phyloP scores from a whole-genome alignment of 176 grass and related monocot genomes.

The Aegilops bicornis region DNA sequence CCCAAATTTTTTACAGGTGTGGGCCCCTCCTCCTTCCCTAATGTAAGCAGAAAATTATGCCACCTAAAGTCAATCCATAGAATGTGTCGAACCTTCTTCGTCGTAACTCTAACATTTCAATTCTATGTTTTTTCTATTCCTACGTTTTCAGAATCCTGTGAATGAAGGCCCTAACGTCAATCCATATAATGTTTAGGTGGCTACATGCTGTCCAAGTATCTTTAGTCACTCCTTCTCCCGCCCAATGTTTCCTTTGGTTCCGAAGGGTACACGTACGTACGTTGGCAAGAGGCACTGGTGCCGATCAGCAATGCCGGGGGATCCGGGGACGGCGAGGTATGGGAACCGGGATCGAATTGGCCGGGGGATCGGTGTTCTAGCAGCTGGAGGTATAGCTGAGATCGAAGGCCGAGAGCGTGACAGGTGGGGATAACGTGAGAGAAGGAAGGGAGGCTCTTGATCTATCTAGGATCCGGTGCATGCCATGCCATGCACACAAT shows the following conservation, averaged over 20 bases:
- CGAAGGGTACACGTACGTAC: conserved; percentile 5
- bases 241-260: neutral
- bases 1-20: too few species aligned
- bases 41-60: too few species aligned
- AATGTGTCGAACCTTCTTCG: too few species aligned
- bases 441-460: neutral
- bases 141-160: too few species aligned
- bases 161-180: too few species aligned
- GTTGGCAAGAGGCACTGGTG: neutral
- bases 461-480: neutral
- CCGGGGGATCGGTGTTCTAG: neutral
- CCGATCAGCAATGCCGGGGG: neutral
- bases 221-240: neutral
- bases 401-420: neutral
- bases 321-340: conserved; percentile 30
- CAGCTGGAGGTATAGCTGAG: neutral
- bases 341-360: neutral
- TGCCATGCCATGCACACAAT: neutral
- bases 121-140: too few species aligned
- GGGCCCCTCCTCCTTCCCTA: too few species aligned
- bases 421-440: neutral
- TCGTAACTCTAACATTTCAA: too few species aligned
- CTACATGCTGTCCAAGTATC: neutral
- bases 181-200: neutral
- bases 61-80: too few species aligned